Evolutionary conservation across 2,329 filamentous ascomycete species (phyloP).

Genomic region (Parasarocladium wereldwijsianum): DNA sequence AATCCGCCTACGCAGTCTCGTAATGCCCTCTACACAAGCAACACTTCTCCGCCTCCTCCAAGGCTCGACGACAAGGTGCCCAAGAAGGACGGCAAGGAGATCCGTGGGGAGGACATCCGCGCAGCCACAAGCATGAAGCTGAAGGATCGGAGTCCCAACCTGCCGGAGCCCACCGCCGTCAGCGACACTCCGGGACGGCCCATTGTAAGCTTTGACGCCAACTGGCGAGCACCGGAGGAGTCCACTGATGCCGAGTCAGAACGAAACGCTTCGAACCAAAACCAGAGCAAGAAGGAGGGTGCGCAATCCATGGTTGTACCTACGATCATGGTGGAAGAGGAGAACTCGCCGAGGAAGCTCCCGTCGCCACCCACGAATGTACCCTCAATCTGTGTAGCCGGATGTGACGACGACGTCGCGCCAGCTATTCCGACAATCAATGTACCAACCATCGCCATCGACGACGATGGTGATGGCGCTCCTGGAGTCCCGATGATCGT

Average conservation of each 20-base stretch:
- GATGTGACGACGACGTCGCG: conserved; percentile 10
- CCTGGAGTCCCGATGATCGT: conserved; percentile 33
- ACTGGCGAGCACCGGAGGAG: conserved; percentile 62
- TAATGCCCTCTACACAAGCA: conserved; percentile 66
- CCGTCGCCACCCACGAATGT: conserved; percentile 14
- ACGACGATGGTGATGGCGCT: conserved; percentile 19
- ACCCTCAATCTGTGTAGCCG: conserved; percentile 22
- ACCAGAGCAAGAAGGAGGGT: conserved; percentile 14
- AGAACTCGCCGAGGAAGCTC: conserved; percentile 20
- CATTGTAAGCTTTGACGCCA: conserved; percentile 90
- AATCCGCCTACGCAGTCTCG: conserved; percentile 74
- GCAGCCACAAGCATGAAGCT: conserved; percentile 81
- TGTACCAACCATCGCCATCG: conserved; percentile 36
- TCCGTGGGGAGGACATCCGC: conserved; percentile 75
- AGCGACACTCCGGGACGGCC: conserved; percentile 82
- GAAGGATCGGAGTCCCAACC: conserved; percentile 71
- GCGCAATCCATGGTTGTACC: conserved; percentile 27
- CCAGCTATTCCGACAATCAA: conserved; percentile 20
- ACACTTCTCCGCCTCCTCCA: conserved; percentile 23
- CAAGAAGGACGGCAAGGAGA: conserved; percentile 66
- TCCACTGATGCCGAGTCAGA: conserved; percentile 51
- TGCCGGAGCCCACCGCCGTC: conserved; percentile 80
- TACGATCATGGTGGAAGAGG: conserved; percentile 40
- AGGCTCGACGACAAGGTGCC: conserved; percentile 28
- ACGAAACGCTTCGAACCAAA: conserved; percentile 13